These are phyloP conservation scores for Candida sp. DNA, from an alignment of 1,139 yeast genomes.

Conservation along the genomic window DNA sequence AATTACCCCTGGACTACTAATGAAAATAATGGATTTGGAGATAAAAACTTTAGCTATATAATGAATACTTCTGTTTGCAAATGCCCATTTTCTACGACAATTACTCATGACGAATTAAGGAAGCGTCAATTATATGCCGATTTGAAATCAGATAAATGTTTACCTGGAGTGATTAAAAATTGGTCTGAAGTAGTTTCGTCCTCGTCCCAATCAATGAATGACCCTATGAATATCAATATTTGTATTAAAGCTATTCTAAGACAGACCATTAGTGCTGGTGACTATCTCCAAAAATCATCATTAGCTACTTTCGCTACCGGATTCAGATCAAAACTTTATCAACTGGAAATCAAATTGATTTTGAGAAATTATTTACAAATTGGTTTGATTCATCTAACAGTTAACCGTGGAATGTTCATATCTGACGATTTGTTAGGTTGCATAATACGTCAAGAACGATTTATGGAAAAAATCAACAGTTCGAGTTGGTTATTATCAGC, in stretches of 20 bases:
- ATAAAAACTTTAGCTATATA: slow-evolving; percentile 10
- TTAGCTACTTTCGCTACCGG: neutral
- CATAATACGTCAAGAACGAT: slow-evolving; percentile 27
- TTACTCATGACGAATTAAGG: slow-evolving; percentile 17
- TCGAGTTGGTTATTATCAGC: slow-evolving; percentile 27
- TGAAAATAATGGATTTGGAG: slow-evolving; percentile 20
- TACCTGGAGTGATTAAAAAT: slow-evolving; percentile 3
- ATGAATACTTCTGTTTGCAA: neutral
- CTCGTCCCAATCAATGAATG: neutral
- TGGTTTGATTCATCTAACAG: slow-evolving; percentile 18
- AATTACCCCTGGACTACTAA: slow-evolving; percentile 13
- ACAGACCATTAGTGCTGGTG: neutral
- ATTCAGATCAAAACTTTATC: neutral
- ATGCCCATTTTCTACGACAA: slow-evolving; percentile 1
- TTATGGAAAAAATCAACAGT: slow-evolving; percentile 25
- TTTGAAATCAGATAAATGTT: slow-evolving; percentile 1
- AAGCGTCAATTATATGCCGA: slow-evolving; percentile 7
- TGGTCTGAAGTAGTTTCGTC: slow-evolving; percentile 3
- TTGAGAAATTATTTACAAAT: slow-evolving; percentile 5
- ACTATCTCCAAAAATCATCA: neutral
- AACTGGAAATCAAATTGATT: neutral
- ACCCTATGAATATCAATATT: neutral
- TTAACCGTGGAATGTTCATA: slow-evolving; percentile 11
- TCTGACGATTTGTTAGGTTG: slow-evolving; percentile 30
- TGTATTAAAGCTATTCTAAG: neutral